Conservation (phyloP, 31 red algal genomes). For the Odonthalia washingtoniensis region DNA sequence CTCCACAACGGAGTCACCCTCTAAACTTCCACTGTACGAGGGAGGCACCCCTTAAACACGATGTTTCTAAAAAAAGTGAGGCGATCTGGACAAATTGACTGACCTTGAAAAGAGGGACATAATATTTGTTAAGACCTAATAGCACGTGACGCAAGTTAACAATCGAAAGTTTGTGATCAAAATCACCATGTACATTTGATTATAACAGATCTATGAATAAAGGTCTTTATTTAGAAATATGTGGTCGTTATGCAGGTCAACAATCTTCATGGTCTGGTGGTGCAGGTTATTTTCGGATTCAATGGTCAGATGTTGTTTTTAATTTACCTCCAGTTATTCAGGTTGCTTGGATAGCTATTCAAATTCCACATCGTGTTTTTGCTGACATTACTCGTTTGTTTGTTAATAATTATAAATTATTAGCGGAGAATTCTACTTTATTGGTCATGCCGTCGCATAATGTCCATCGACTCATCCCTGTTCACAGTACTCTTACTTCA, state of each 20-base stretch:
- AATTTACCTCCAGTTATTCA: constrained; percentile 27
- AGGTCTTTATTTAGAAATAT: constrained; percentile 67
- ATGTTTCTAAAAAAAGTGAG: too few relatives aligned
- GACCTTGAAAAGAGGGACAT: too few relatives aligned
- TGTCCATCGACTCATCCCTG: constrained; percentile 56
- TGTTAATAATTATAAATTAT: constrained; percentile 55
- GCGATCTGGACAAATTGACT: too few relatives aligned
- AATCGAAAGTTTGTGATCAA: too few relatives aligned
- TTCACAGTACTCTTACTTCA: constrained; percentile 64
- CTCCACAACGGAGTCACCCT: too few relatives aligned
- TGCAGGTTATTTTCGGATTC: constrained; percentile 66
- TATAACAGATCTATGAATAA: constrained; percentile 54
- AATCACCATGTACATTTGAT: too few relatives aligned
- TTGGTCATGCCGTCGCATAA: constrained; percentile 31
- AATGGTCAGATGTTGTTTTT: constrained; percentile 57
- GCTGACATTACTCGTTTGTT: constrained; percentile 47
- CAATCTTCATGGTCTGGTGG: constrained; percentile 75
- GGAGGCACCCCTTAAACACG: too few relatives aligned
- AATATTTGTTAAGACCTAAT: too few relatives aligned
- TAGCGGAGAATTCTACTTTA: constrained; percentile 43
- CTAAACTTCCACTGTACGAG: too few relatives aligned
- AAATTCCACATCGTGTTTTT: constrained; percentile 53
- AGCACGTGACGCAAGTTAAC: too few relatives aligned
- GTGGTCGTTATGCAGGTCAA: constrained; percentile 44
- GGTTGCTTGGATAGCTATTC: constrained; percentile 36